Conservation (phyloP, 805 yeast genomes). For the Nakazawaea anatomiae region DNA sequence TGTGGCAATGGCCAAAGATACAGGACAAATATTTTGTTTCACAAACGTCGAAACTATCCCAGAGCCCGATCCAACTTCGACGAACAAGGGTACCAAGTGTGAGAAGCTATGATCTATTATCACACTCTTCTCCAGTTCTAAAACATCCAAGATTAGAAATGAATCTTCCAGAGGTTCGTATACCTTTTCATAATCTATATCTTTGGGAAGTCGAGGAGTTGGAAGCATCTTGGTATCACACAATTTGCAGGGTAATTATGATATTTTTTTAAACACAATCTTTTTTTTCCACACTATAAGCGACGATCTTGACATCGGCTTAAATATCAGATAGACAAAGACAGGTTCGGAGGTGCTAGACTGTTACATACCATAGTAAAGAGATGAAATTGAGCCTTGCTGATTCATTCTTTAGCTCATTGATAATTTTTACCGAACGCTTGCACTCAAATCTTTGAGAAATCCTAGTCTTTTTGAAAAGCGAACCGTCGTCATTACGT, state of each 20-base stretch:
- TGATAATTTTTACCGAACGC: no score
- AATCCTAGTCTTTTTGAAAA: no score
- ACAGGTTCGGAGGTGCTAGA: no score
- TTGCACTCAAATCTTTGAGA: no score
- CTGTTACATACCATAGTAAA: no score
- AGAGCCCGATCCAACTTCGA: conserved; percentile 90
- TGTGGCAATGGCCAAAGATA: conserved; percentile 55
- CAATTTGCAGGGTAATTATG: neutral
- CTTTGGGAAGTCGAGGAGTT: conserved; percentile 54
- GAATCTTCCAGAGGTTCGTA: conserved; percentile 97
- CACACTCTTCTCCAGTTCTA: conserved; percentile 50
- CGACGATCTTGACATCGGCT: no score
- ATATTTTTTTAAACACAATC: no score
- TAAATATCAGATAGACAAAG: no score
- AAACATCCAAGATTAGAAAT: conserved; percentile 71
- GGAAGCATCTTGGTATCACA: conserved; percentile 51
- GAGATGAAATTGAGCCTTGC: no score
- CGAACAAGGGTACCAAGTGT: conserved; percentile 43
- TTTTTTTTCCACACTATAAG: no score
- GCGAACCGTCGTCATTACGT: no score
- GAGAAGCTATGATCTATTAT: conserved; percentile 16
- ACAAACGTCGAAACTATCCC: conserved; percentile 84
- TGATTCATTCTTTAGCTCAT: no score
- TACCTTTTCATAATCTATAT: conserved; percentile 61
- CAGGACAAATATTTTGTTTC: conserved; percentile 48